phyloP scores from a whole-genome alignment of 352 stramenopile genomes.

The Pythium dissimile region DNA sequence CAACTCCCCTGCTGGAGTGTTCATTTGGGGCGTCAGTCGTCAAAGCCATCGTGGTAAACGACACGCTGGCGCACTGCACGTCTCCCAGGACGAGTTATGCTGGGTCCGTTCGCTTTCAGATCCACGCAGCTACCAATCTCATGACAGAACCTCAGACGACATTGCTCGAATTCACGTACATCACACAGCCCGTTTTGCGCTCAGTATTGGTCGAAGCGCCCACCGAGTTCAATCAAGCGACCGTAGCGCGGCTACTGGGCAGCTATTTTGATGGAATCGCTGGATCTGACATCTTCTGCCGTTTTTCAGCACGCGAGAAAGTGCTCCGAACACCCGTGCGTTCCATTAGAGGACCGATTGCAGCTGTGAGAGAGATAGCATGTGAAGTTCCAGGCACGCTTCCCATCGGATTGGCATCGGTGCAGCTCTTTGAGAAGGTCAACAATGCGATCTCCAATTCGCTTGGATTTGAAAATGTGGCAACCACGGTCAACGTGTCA shows the following conservation, averaged over 20 bases:
- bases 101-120: conserved; percentile 1
- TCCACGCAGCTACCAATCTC: background rate
- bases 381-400: conserved; percentile 12
- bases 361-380: no score
- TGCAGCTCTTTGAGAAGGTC: background rate
- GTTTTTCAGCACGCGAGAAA: no score
- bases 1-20: conserved; percentile 8
- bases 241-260: no score
- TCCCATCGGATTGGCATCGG: background rate
- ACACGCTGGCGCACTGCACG: conserved; percentile 1
- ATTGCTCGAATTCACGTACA: conserved; percentile 5
- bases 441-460: background rate
- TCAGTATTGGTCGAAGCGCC: background rate
- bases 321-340: no score
- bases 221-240: no score
- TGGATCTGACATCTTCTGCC: no score
- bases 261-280: no score
- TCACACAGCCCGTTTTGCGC: background rate
- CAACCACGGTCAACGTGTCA: background rate
- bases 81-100: background rate
- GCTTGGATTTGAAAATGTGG: conserved; percentile 1
- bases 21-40: conserved; percentile 21
- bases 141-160: background rate
- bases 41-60: conserved; percentile 14
- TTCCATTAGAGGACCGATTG: no score